These are phyloP conservation scores for Microdochium paspali DNA, from an alignment of 2,329 filamentous ascomycete genomes.

Conservation along the genomic window DNA sequence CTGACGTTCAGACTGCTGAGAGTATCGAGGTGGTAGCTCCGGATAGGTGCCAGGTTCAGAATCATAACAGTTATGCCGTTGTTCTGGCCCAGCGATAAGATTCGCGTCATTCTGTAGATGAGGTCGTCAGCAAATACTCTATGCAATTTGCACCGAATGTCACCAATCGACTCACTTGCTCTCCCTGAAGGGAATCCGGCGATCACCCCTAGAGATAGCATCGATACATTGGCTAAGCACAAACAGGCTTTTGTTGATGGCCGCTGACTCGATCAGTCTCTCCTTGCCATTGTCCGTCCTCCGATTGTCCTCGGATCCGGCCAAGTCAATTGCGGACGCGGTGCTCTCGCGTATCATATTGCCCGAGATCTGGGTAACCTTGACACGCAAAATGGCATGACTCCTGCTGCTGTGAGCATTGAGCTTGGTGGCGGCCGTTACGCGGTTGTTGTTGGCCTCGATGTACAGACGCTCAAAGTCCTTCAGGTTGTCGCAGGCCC, in stretches of 20 bases:
- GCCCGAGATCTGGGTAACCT: conserved; percentile 67
- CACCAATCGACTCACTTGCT: conserved; percentile 46
- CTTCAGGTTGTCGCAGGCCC: conserved; percentile 72
- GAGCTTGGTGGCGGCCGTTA: conserved; percentile 83
- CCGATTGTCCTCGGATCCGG: conserved; percentile 91
- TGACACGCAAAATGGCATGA: conserved; percentile 85
- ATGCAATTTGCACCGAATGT: not conserved
- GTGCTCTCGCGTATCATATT: conserved; percentile 66
- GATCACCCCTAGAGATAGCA: conserved; percentile 69
- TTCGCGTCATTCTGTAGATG: conserved; percentile 66
- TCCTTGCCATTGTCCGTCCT: conserved; percentile 91
- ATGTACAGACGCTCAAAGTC: conserved; percentile 89
- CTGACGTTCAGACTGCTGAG: conserved; percentile 91
- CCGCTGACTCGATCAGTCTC: conserved; percentile 85
- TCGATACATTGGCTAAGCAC: conserved; percentile 93
- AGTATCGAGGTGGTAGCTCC: conserved; percentile 88
- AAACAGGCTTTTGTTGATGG: conserved; percentile 96
- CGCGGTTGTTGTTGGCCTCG: conserved; percentile 82
- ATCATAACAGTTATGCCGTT: conserved; percentile 96
- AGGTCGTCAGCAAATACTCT: not conserved
- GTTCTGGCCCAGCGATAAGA: conserved; percentile 86
- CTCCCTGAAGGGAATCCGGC: conserved; percentile 83
- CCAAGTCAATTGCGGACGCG: conserved; percentile 87
- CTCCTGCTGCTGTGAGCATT: conserved; percentile 86
- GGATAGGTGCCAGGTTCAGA: conserved; percentile 82